A percentile compares a stretch with the other conserved stretches of the same genome.
Conservation (phyloP, 2,329 filamentous ascomycete genomes). For the Colletotrichum orbiculare region DNA sequence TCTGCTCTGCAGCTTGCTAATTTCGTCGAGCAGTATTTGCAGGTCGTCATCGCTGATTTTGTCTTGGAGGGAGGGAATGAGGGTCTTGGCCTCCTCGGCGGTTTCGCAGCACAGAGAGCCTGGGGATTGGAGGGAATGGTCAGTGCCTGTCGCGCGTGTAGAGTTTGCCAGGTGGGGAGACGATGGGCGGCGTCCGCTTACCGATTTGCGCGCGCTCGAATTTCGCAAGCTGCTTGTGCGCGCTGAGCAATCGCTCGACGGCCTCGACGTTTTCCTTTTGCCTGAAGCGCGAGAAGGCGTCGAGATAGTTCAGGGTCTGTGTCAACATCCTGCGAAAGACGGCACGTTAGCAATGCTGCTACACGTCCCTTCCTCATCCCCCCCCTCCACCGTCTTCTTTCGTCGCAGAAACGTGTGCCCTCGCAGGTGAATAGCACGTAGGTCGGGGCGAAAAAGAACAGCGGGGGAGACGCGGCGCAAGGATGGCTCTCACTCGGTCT, state of each 20-base stretch:
- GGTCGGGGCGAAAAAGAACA: not conserved
- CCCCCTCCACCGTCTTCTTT: no score
- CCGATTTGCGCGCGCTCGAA: conserved; percentile 95
- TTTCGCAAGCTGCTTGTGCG: conserved; percentile 83
- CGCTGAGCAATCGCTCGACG: conserved; percentile 87
- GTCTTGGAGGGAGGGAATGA: conserved; percentile 88
- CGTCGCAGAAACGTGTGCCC: not conserved
- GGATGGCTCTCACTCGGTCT: conserved; percentile 75
- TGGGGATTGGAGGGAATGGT: conserved; percentile 48
- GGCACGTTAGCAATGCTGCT: not conserved
- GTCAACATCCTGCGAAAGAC: conserved; percentile 71
- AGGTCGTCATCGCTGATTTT: conserved; percentile 93
- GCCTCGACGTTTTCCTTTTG: conserved; percentile 93
- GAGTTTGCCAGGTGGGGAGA: not conserved
- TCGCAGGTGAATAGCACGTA: not conserved
- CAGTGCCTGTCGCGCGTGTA: not conserved
- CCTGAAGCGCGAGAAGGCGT: conserved; percentile 95
- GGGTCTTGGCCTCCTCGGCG: conserved; percentile 93
- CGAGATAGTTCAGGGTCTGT: conserved; percentile 92
- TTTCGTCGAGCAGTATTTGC: conserved; percentile 88
- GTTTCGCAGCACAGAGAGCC: conserved; percentile 92
- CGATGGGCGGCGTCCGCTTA: conserved; percentile 51
- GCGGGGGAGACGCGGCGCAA: conserved; percentile 4
- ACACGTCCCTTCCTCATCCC: not conserved
- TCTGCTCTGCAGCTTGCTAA: conserved; percentile 76